Percentiles rank a stretch among this genome's conserved stretches.
phyloP scores from a whole-genome alignment of 2,329 filamentous ascomycete species.

The Pseudogymnoascus sp. region DNA sequence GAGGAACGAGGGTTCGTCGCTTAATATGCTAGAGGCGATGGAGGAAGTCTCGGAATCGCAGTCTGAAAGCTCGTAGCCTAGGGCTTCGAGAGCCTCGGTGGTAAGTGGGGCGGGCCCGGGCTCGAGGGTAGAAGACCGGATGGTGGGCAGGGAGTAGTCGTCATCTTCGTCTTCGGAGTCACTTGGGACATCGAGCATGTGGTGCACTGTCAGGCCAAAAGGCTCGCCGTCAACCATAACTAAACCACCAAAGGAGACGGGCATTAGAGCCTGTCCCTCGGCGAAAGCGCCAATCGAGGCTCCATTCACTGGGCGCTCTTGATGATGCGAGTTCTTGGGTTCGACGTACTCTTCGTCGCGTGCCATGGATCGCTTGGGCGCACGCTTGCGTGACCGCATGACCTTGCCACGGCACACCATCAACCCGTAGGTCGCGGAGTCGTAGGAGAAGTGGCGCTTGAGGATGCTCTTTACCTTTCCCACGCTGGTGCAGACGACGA shows the following conservation, averaged over 20 bases:
- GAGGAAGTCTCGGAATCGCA: constrained; percentile 47
- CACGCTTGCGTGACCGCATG: constrained; percentile 47
- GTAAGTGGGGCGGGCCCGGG: constrained; percentile 16
- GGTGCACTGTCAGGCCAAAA: constrained; percentile 93
- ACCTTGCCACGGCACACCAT: constrained; percentile 66
- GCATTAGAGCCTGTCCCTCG: constrained; percentile 75
- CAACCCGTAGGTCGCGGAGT: constrained; percentile 54
- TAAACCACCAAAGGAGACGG: constrained; percentile 84
- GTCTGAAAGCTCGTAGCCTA: constrained; percentile 53
- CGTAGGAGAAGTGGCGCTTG: constrained; percentile 62
- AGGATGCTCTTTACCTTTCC: constrained; percentile 64
- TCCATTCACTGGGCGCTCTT: constrained; percentile 71
- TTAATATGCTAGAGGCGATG: constrained; percentile 19
- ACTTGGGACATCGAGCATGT: constrained; percentile 76
- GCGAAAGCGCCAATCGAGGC: constrained; percentile 91
- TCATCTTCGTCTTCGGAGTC: constrained; percentile 34
- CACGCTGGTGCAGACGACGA: constrained; percentile 70
- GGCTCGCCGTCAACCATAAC: constrained; percentile 76
- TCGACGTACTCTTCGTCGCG: constrained; percentile 34
- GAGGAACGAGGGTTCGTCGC: constrained; percentile 44
- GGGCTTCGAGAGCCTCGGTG: constrained; percentile 49
- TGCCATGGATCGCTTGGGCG: constrained; percentile 34
- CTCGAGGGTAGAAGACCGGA: not conserved
- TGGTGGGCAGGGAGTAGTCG: not conserved
- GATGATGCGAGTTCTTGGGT: constrained; percentile 65